These are phyloP conservation scores for Diversispora epigaea DNA, from an alignment of 192 early-diverging fungal species.

Conservation along the genomic window DNA sequence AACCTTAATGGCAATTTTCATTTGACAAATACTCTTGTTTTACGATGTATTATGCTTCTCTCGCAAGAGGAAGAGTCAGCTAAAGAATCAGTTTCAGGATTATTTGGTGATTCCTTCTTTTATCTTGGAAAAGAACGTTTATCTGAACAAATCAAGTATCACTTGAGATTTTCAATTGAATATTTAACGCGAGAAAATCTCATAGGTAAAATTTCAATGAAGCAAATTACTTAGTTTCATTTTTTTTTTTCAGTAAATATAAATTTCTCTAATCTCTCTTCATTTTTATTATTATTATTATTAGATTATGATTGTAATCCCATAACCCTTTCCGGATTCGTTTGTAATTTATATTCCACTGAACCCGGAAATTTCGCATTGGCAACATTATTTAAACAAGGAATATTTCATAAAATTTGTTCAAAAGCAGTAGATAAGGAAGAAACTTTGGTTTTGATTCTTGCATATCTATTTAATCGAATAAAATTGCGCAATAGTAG, in stretches of 20 bases:
- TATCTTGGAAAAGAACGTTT: constrained; percentile 35
- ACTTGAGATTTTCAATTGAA: constrained; percentile 47
- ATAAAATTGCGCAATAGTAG: constrained; percentile 2
- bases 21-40: constrained; percentile 43
- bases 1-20: constrained; percentile 43
- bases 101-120: constrained; percentile 36
- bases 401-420: constrained; percentile 40
- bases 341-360: constrained; percentile 38
- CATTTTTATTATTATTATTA: no score
- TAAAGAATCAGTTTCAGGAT: constrained; percentile 12
- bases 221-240: no score
- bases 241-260: no score
- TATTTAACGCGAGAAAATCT: constrained; percentile 36
- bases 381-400: constrained; percentile 39
- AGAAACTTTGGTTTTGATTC: constrained; percentile 3
- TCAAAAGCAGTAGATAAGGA: neutral
- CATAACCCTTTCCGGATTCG: constrained; percentile 34
- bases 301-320: constrained; percentile 29
- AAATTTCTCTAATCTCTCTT: no score
- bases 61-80: neutral
- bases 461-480: constrained; percentile 26
- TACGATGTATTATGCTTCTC: constrained; percentile 39
- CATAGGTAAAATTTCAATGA: no score
- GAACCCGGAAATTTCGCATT: constrained; percentile 45
- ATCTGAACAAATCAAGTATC: constrained; percentile 40